Evolutionary conservation across 257 asterid genomes (phyloP), one percentile per base, ranked within the genome.

Genomic region (Capsicum baccatum): DNA sequence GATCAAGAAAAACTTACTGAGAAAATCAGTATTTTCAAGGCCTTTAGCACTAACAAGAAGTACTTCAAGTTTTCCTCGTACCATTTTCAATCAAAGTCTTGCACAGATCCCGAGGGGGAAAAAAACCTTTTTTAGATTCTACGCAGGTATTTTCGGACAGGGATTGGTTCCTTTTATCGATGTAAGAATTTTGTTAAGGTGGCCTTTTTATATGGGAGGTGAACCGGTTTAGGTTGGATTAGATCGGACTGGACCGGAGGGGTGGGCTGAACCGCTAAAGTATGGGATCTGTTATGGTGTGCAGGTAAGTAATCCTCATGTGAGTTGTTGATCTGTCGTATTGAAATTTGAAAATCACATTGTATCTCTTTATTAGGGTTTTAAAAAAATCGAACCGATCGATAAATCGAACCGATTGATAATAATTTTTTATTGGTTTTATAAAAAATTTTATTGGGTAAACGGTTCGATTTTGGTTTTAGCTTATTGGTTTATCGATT

Each of bases 11-110:
- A 60, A 86, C 94, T 88, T 88, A 91, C 93, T 52, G 5, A 91
- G 87, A 69, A 86, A 88, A 89, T 91, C 93, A 15, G 93, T 89
- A 85, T 89, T 87, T 15, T 91, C 92, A n/a, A 91, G 94, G 83
- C 92, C 91, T 83, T 90, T 91, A 63, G 94, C 93, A 37, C 89
- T 87, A 50, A 87, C 90, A 33, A 91, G 91, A 50, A 86, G 84
- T 79, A 91, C 92, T 88, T 90, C 94, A 84, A 91, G 93, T 15
- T 88, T 86, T 88, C 94, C 94, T 62, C 85, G 86, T 12, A 83
- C 81, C 94, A 90, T 89, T 82, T 70, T 86, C 55, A 57, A 21
- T 13, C 39, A 71, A 71, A 81, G 0, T 21, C 12, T 21, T 44
- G 6, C 26, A 13, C 48, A 55, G 58, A 74, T 55, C 14, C 83